These are phyloP conservation scores for Pilatotrama ljubarskyi DNA, from an alignment of 768 basidiomycete species.

Conservation along the genomic window DNA sequence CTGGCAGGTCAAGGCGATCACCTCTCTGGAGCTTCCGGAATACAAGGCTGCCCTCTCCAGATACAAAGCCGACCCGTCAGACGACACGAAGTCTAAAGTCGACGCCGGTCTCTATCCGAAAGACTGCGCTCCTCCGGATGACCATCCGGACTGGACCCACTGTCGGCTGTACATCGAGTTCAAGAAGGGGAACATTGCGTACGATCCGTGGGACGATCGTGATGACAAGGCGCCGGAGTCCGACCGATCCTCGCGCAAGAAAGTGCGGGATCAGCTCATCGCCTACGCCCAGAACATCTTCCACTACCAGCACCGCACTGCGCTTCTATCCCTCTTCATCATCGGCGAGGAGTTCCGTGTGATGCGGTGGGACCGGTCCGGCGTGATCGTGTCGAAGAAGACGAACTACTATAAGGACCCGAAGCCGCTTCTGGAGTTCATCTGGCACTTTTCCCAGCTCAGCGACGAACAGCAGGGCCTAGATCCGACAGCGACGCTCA, in stretches of 20 bases:
- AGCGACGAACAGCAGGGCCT: not conserved
- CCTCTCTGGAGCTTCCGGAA: no score
- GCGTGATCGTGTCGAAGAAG: not conserved
- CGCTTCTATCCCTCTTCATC: not conserved
- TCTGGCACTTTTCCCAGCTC: not conserved
- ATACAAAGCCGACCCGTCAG: no score
- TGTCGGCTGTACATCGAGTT: not conserved
- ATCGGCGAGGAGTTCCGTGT: not conserved
- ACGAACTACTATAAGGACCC: not conserved
- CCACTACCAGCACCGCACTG: not conserved
- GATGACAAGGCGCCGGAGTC: not conserved
- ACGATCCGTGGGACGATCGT: not conserved
- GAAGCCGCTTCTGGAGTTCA: not conserved
- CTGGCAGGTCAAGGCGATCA: no score
- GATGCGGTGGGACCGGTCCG: conserved; percentile 1
- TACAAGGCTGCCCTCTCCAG: no score
- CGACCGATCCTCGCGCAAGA: not conserved
- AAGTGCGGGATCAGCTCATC: not conserved
- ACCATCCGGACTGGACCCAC: not conserved
- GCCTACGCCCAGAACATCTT: not conserved
- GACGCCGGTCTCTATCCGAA: no score
- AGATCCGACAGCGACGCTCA: not conserved
- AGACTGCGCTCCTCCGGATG: no score
- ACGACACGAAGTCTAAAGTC: no score
- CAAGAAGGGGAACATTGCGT: not conserved